Evolutionary conservation across 345 rosid genomes (phyloP).

Genomic region (Trapa incisa): DNA sequence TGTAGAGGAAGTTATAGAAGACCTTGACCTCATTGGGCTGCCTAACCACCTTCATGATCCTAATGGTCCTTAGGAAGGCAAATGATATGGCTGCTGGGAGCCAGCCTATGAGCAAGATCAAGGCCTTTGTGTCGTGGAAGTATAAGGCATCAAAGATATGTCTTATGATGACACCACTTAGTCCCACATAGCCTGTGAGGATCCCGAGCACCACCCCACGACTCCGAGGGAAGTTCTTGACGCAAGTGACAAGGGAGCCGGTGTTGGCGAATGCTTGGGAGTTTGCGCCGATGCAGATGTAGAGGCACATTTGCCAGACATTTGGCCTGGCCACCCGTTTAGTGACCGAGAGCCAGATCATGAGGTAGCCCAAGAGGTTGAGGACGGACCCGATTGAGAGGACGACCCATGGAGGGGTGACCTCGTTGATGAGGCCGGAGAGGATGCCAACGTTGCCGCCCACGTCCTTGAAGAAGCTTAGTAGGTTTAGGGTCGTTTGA

Average conservation of each 20-base stretch:
- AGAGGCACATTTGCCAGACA: conserved; percentile 57
- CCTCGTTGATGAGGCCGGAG: conserved; percentile 49
- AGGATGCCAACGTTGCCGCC: conserved; percentile 46
- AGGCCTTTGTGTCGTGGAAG: conserved; percentile 17
- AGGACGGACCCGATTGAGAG: conserved; percentile 37
- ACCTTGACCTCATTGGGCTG: conserved; percentile 39
- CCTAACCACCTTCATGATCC: conserved; percentile 30
- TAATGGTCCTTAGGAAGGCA: conserved; percentile 27
- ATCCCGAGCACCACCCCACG: conserved; percentile 48
- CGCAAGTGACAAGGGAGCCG: conserved; percentile 44
- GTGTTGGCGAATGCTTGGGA: conserved; percentile 56
- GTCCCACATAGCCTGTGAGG: conserved; percentile 25
- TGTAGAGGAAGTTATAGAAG: conserved; percentile 38
- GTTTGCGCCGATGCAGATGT: conserved; percentile 50
- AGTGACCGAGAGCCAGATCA: conserved; percentile 59
- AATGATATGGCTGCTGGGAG: conserved; percentile 45
- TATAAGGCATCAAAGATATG: conserved; percentile 40
- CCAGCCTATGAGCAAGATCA: conserved; percentile 50
- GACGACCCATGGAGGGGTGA: conserved; percentile 61
- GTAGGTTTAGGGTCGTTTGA: conserved; percentile 44
- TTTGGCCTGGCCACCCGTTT: conserved; percentile 19
- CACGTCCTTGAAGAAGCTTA: conserved; percentile 55
- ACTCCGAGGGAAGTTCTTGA: conserved; percentile 53
- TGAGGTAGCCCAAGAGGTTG: conserved; percentile 54
- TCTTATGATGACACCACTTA: conserved; percentile 39